Evolutionary conservation across 192 early-diverging fungal species (phyloP).

Genomic region (Coemansia pectinata): DNA sequence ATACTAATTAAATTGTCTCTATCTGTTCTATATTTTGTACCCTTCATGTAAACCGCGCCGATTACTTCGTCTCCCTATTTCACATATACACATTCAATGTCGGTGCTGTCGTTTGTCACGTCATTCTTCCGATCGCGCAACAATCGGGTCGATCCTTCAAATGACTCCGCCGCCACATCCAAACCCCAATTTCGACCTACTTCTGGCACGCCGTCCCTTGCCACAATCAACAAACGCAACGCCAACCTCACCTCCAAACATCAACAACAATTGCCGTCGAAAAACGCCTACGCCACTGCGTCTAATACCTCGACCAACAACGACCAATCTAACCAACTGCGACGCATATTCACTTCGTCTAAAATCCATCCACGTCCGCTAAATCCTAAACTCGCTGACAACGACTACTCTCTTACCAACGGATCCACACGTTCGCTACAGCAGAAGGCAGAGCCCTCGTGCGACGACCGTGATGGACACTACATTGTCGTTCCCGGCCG

Average conservation of each 20-base stretch:
- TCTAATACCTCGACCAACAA: constrained; percentile 1
- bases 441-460: constrained; percentile 57
- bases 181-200: constrained; percentile 24
- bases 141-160: constrained; percentile 19
- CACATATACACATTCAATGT: constrained; percentile 24
- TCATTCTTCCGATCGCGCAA: constrained; percentile 54
- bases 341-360: constrained; percentile 34
- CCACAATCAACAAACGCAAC: constrained; percentile 12
- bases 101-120: constrained; percentile 51
- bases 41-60: constrained; percentile 1
- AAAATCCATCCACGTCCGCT: constrained; percentile 36
- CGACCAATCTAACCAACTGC: constrained; percentile 39
- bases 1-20: constrained; percentile 4
- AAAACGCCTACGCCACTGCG: background rate
- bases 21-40: background rate
- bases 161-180: constrained; percentile 10
- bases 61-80: background rate
- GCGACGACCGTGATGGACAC: constrained; percentile 93
- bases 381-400: constrained; percentile 20
- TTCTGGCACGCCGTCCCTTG: constrained; percentile 14
- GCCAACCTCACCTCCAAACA: constrained; percentile 10
- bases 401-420: background rate
- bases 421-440: constrained; percentile 22
- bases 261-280: constrained; percentile 5
- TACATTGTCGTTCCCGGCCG: constrained; percentile 76